These are phyloP conservation scores for Entoloma clypeatum DNA, from an alignment of 1,284 basidiomycete species.

Conservation along the genomic window DNA sequence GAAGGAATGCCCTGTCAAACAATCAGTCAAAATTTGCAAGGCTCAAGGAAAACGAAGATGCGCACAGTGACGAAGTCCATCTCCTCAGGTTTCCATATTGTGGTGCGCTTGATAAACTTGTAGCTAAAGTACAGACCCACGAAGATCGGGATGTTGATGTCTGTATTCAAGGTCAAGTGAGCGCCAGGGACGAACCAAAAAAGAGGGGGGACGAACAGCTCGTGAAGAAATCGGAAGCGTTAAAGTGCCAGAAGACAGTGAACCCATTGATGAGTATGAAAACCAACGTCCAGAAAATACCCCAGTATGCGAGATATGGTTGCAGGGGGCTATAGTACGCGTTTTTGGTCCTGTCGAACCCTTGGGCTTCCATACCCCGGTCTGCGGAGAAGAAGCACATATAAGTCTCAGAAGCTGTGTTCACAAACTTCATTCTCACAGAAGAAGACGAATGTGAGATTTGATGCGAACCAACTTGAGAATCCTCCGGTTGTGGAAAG, in stretches of 20 bases:
- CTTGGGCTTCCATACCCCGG: conserved; percentile 63
- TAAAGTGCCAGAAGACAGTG: conserved; percentile 61
- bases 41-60: conserved; percentile 11
- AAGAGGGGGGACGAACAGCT: conserved; percentile 49
- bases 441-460: conserved; percentile 73
- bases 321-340: conserved; percentile 53
- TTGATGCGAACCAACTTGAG: conserved; percentile 69
- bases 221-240: conserved; percentile 56
- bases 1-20: conserved; percentile 48
- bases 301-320: conserved; percentile 60
- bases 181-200: background rate
- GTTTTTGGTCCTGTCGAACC: conserved; percentile 53
- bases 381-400: conserved; percentile 25
- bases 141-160: conserved; percentile 57
- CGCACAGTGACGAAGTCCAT: conserved; percentile 64
- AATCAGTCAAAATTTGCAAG: background rate
- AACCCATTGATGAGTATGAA: conserved; percentile 67
- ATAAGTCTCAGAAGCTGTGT: background rate
- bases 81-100: conserved; percentile 49
- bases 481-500: conserved; percentile 41
- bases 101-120: conserved; percentile 54
- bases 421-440: conserved; percentile 37
- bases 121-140: conserved; percentile 54
- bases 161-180: conserved; percentile 33
- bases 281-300: conserved; percentile 44